Conservation (phyloP, 2,329 filamentous ascomycete species). For the Neospermospora avenae region DNA sequence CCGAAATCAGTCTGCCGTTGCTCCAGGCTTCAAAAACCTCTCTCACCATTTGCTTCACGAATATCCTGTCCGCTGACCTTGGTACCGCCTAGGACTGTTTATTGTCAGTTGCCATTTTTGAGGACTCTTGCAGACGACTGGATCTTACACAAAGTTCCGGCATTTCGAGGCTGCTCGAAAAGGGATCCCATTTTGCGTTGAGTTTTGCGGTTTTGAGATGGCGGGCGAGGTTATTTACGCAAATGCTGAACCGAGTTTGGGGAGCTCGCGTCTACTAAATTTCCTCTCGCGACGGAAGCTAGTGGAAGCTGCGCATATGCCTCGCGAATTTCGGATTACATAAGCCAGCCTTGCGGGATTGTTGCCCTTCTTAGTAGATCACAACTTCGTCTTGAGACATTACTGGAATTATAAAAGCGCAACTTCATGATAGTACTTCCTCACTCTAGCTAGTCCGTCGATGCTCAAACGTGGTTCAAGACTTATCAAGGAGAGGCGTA, state of each 20-base stretch:
- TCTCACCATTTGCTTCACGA: not conserved
- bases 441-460: too few species aligned
- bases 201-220: slow-evolving; percentile 19
- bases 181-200: slow-evolving; percentile 74
- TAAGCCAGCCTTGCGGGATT: slow-evolving; percentile 7
- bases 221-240: slow-evolving; percentile 8
- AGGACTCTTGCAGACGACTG: not conserved
- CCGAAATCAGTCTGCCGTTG: slow-evolving; percentile 15
- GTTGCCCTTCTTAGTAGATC: not conserved
- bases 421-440: not conserved
- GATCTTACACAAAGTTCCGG: slow-evolving; percentile 76
- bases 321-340: not conserved
- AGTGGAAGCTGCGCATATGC: not conserved
- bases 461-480: too few species aligned
- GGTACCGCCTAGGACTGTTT: slow-evolving; percentile 5
- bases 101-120: not conserved
- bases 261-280: slow-evolving; percentile 12
- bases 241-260: slow-evolving; percentile 11
- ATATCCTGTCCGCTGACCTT: not conserved
- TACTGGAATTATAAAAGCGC: not conserved
- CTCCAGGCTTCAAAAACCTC: not conserved
- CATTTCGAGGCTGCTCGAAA: slow-evolving; percentile 90
- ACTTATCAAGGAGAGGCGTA: too few species aligned
- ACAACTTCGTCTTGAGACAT: not conserved
- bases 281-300: slow-evolving; percentile 15